Evolutionary conservation across 2,329 filamentous ascomycete genomes (phyloP).

Genomic region (Xylariaceae sp.): DNA sequence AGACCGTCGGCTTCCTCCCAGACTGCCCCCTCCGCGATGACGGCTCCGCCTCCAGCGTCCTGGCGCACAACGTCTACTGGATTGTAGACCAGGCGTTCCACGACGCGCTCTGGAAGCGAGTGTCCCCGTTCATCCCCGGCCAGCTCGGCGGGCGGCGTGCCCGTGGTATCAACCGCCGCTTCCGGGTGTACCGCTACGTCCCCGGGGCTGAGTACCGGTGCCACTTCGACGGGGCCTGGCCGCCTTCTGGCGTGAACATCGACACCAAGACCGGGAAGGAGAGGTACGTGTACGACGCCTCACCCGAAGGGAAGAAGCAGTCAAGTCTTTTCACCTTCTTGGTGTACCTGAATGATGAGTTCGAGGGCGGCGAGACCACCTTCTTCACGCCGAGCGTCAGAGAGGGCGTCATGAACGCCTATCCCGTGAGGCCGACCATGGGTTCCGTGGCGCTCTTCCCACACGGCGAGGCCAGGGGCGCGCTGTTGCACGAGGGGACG

Average conservation of each 20-base stretch:
- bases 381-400: conserved; percentile 61
- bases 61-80: conserved; percentile 20
- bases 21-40: conserved; percentile 51
- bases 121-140: conserved; percentile 28
- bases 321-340: conserved; percentile 65
- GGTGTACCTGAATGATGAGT: conserved; percentile 66
- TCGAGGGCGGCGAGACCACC: conserved; percentile 65
- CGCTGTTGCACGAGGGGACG: conserved; percentile 64
- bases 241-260: conserved; percentile 59
- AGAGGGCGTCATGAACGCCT: conserved; percentile 64
- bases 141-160: conserved; percentile 50
- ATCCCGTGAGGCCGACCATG: conserved; percentile 63
- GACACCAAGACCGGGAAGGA: conserved; percentile 42
- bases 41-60: conserved; percentile 27
- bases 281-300: conserved; percentile 62
- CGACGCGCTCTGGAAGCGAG: conserved; percentile 14
- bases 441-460: conserved; percentile 64
- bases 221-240: conserved; percentile 70
- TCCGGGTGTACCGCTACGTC: conserved; percentile 67
- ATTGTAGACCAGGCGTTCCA: conserved; percentile 17
- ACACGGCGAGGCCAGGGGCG: conserved; percentile 61
- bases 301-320: conserved; percentile 53
- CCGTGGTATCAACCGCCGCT: conserved; percentile 62
- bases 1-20: conserved; percentile 59
- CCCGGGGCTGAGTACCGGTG: conserved; percentile 66